phyloP scores from a whole-genome alignment of 805 yeast genomes.

The Myxozyma neotropica region DNA sequence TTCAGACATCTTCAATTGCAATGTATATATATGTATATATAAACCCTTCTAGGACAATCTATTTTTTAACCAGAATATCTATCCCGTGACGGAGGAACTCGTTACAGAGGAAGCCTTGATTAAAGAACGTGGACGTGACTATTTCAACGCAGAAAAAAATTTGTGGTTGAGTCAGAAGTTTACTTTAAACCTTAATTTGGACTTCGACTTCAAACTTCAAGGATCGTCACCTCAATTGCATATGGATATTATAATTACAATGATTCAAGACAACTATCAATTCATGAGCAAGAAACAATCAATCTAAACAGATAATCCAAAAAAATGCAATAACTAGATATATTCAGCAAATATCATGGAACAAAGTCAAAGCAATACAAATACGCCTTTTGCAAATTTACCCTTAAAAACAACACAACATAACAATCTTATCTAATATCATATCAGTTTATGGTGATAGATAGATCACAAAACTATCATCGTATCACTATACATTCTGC shows the following conservation, averaged over 20 bases:
- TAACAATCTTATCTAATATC: neutral
- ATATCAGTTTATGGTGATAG: neutral
- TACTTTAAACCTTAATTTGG: constrained; percentile 1
- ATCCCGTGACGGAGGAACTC: too few species aligned
- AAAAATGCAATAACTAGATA: neutral
- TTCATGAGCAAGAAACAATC: neutral
- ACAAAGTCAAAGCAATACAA: too few species aligned
- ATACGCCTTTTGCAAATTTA: neutral
- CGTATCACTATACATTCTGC: neutral
- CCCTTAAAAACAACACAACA: neutral
- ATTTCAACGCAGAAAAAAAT: neutral
- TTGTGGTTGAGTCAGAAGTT: neutral
- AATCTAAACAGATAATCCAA: neutral
- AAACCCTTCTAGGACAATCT: too few species aligned
- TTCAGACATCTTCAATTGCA: neutral
- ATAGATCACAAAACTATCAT: neutral
- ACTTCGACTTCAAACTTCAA: too few species aligned
- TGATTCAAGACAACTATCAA: too few species aligned
- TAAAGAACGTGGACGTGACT: too few species aligned
- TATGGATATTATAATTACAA: too few species aligned
- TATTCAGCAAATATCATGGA: neutral
- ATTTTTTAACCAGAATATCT: too few species aligned
- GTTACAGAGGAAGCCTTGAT: too few species aligned
- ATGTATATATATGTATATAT: too few species aligned
- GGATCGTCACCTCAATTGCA: too few species aligned